Evolutionary conservation across 257 asterid genomes (phyloP), one percentile per base, ranked within the genome.

Genomic region (Cynanchum wilfordii): DNA sequence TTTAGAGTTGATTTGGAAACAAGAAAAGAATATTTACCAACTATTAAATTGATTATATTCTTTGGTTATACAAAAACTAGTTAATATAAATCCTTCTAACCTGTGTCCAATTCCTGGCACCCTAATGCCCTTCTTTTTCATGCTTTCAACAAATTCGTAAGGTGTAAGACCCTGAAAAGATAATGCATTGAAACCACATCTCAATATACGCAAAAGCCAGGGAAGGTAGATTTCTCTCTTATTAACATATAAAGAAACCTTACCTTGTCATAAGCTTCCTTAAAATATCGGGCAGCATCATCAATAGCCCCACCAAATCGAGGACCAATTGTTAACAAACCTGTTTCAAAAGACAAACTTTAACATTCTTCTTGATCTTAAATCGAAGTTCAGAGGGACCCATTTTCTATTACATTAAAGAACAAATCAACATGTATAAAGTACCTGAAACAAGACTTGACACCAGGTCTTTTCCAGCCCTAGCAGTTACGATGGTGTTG

Each of bases 61-160:
- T 42, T 59, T 27, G 29, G 54, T 40, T 60, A 25, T n/a, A 20
- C 17, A 12, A 47, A 40, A 19, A n/a, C 33, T 9, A 19, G 67
- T 7, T 2, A 58, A 17, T 51, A 29, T 40, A 69, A 59, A 74
- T n/a, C 44, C 19, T 63, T 66, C 51, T 72, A 85, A 92, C 99
- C 98, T 92, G 92, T 95, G 99, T 66, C 99, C 99, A 73, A 95
- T 95, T 60, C 99, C 99, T 59, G 99, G 99, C 66, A 95, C 98
- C 29, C 99, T 96, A 69, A 95, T 92, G 77, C 99, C 99, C 84
- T 90, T 95, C 94, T 94, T 95, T 84, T 95, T 95, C 99, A 95
- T 95, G 88, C 91, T 77, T 81, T 94, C 99, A 65, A 95, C 99
- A 77, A 92, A 95, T 76, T 95, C 99, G 67, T 92, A 95, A 68